These are phyloP conservation scores for Fusarium sp. DNA, from an alignment of 2,329 filamentous ascomycete species.

Conservation along the genomic window DNA sequence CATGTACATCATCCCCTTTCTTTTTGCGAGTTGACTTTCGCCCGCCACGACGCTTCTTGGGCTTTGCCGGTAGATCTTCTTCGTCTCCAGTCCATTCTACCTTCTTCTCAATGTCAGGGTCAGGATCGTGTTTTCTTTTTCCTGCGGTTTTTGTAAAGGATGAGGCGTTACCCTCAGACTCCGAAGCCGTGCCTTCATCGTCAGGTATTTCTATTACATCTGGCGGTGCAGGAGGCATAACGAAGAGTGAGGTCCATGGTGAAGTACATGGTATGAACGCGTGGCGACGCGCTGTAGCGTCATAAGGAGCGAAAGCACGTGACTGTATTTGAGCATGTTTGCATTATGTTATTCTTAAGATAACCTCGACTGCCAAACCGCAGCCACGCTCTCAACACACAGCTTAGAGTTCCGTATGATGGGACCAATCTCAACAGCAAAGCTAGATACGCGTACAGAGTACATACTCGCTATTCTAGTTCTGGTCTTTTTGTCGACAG, in stretches of 20 bases:
- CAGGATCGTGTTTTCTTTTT: conserved; percentile 51
- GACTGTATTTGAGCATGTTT: background rate
- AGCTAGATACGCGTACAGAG: background rate
- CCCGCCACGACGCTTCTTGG: conserved; percentile 51
- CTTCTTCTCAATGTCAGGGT: conserved; percentile 51
- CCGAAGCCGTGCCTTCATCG: conserved; percentile 34
- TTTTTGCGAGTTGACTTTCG: conserved; percentile 44
- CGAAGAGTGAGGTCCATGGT: background rate
- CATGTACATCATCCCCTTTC: conserved; percentile 36
- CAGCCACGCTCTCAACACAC: background rate
- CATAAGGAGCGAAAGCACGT: conserved; percentile 37
- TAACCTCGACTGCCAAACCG: background rate
- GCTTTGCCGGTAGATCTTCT: conserved; percentile 64
- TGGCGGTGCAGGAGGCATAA: conserved; percentile 20
- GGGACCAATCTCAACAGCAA: background rate
- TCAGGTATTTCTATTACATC: conserved; percentile 42
- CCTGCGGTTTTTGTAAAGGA: conserved; percentile 10
- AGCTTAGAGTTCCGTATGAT: background rate
- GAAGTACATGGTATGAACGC: conserved; percentile 13
- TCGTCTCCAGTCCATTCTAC: conserved; percentile 67
- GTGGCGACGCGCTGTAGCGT: conserved; percentile 16
- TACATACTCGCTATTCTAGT: background rate
- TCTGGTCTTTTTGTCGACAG: background rate
- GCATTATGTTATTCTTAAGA: background rate
- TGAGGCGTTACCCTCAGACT: conserved; percentile 17